Percentiles rank a stretch among this genome's conserved stretches.
These are phyloP conservation scores for Arabidopsis suecica DNA, from an alignment of 345 rosid genomes.

Conservation along the genomic window DNA sequence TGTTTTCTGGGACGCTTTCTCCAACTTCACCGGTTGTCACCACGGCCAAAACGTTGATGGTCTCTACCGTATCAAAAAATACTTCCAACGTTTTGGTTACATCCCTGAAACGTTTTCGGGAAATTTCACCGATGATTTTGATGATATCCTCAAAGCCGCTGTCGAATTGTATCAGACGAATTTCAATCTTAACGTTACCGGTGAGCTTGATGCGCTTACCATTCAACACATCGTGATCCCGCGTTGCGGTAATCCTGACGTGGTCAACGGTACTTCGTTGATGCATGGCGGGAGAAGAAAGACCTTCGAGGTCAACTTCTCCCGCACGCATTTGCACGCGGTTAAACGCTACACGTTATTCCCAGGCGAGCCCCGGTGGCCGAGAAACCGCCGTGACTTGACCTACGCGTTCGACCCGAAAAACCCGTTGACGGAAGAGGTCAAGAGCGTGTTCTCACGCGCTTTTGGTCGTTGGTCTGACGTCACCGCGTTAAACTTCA, in stretches of 20 bases:
- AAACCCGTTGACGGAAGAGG: conserved; percentile 52
- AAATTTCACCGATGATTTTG: conserved; percentile 76
- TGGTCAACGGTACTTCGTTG: conserved; percentile 76
- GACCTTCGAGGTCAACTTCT: conserved; percentile 43
- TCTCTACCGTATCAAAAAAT: conserved; percentile 40
- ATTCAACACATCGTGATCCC: conserved; percentile 67
- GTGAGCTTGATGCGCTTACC: conserved; percentile 70
- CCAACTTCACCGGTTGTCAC: conserved; percentile 46
- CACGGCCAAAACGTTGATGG: conserved; percentile 45
- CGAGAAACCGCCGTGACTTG: conserved; percentile 49
- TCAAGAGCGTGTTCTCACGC: conserved; percentile 63
- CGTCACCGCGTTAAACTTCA: conserved; percentile 73
- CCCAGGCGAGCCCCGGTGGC: conserved; percentile 83
- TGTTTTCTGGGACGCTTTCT: conserved; percentile 45
- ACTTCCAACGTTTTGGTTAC: conserved; percentile 50
- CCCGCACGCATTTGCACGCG: conserved; percentile 51
- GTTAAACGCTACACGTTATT: conserved; percentile 70
- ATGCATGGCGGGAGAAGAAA: conserved; percentile 67
- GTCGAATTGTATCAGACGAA: conserved; percentile 72
- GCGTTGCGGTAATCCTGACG: conserved; percentile 87
- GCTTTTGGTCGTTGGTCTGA: conserved; percentile 79
- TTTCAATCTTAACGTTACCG: conserved; percentile 75
- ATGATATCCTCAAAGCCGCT: conserved; percentile 63
- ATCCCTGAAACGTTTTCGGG: conserved; percentile 39
- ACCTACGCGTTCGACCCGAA: conserved; percentile 70